These are phyloP conservation scores for Cucumis cinereus DNA, from an alignment of 306 rosid species.

Conservation along the genomic window DNA sequence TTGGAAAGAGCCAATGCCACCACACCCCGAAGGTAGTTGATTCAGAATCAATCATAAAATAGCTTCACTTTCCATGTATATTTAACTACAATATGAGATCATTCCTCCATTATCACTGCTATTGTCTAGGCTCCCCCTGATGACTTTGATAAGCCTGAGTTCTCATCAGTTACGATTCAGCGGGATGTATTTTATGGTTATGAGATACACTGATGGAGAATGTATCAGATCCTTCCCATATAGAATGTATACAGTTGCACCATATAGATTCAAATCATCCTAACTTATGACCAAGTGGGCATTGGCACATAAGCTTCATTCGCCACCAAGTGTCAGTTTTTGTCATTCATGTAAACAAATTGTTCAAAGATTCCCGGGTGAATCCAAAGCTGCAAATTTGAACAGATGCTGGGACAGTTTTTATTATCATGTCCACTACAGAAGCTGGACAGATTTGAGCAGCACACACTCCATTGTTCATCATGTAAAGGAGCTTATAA, in stretches of 20 bases:
- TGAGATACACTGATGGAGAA: constrained; percentile 97
- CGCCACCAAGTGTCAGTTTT: too few species aligned
- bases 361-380: not conserved
- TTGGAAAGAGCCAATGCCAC: constrained; percentile 80
- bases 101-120: not conserved
- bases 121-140: constrained; percentile 65
- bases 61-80: not conserved
- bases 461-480: constrained; percentile 83
- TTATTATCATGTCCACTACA: constrained; percentile 8
- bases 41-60: not conserved
- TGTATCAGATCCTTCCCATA: constrained; percentile 94
- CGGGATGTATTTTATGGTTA: constrained; percentile 95
- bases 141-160: constrained; percentile 69
- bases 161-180: constrained; percentile 86
- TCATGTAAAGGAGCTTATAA: constrained; percentile 72
- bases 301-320: not conserved
- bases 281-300: not conserved
- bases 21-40: constrained; percentile 58
- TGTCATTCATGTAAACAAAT: not conserved
- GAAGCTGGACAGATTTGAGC: constrained; percentile 96
- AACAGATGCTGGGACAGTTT: too few species aligned
- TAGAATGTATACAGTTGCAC: too few species aligned
- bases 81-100: not conserved
- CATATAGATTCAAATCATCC: too few species aligned
- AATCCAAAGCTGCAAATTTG: not conserved